Percentiles rank a stretch among this genome's conserved stretches.
phyloP scores from a whole-genome alignment of 2,329 filamentous ascomycete genomes.

The Ilyonectria robusta region DNA sequence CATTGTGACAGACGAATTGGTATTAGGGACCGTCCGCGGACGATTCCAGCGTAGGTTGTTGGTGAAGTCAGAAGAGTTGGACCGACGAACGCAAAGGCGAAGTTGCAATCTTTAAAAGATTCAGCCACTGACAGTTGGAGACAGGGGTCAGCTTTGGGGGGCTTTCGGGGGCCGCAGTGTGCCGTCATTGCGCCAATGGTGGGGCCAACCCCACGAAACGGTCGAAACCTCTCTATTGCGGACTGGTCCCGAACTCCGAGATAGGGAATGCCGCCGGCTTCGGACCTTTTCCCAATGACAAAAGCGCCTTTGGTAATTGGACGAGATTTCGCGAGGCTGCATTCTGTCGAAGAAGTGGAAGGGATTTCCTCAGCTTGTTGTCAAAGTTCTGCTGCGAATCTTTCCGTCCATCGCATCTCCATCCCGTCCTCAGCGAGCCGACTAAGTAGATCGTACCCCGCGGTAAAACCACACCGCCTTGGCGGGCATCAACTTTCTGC shows the following conservation, averaged over 20 bases:
- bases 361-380: background rate
- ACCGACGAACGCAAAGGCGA: background rate
- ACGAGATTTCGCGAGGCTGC: slow-evolving; percentile 9
- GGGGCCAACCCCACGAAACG: slow-evolving; percentile 33
- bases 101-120: slow-evolving; percentile 25
- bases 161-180: slow-evolving; percentile 23
- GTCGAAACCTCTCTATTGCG: slow-evolving; percentile 6
- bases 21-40: slow-evolving; percentile 12
- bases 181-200: slow-evolving; percentile 44
- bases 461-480: slow-evolving; percentile 46
- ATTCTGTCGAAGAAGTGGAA: slow-evolving; percentile 1
- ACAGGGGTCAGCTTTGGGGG: slow-evolving; percentile 24
- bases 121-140: slow-evolving; percentile 33
- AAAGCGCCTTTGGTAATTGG: slow-evolving; percentile 44
- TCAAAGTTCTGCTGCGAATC: background rate
- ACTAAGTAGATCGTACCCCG: slow-evolving; percentile 39
- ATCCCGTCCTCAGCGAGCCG: background rate
- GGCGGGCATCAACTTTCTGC: slow-evolving; percentile 34
- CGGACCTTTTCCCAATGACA: slow-evolving; percentile 46
- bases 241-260: slow-evolving; percentile 7
- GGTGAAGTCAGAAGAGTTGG: slow-evolving; percentile 2
- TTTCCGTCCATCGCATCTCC: background rate
- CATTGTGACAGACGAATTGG: slow-evolving; percentile 55
- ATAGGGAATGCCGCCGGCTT: slow-evolving; percentile 40
- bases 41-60: slow-evolving; percentile 22